Conservation (phyloP, 2,329 filamentous ascomycete species). For the Daldinia sp. region DNA sequence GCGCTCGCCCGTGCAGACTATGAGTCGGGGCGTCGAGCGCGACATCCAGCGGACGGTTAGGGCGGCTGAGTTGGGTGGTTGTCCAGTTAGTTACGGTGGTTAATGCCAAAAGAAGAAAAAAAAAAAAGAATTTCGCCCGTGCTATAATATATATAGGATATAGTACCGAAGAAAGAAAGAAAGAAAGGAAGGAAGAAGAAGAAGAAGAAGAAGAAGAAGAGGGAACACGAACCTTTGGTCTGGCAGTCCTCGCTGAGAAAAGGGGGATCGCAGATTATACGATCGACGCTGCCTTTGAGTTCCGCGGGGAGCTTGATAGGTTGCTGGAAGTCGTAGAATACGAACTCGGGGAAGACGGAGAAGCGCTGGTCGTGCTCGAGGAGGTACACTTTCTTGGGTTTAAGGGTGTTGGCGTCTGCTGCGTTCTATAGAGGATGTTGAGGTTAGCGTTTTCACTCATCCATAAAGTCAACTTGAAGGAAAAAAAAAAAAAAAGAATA, state of each 20-base stretch:
- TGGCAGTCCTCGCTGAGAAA: conserved; percentile 86
- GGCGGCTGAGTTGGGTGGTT: conserved; percentile 63
- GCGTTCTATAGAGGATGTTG: conserved; percentile 31
- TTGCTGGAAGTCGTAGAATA: conserved; percentile 78
- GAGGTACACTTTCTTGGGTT: conserved; percentile 71
- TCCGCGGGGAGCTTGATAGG: conserved; percentile 73
- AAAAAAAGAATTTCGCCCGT: no score
- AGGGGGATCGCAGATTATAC: conserved; percentile 81
- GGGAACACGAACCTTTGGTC: conserved; percentile 70
- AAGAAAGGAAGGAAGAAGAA: neutral
- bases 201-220: neutral
- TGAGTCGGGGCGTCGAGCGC: conserved; percentile 62
- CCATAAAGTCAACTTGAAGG: no score
- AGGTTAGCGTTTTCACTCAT: conserved; percentile 1
- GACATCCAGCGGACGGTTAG: conserved; percentile 81
- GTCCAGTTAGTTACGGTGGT: no score
- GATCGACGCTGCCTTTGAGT: conserved; percentile 74
- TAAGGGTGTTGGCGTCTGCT: conserved; percentile 50
- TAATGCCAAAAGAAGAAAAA: conserved; percentile 16
- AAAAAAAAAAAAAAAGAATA: no score
- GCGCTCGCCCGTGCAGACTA: conserved; percentile 82
- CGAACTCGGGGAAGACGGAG: conserved; percentile 78
- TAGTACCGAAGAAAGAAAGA: neutral
- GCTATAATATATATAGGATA: no score
- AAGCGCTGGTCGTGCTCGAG: conserved; percentile 83